Base-by-base conservation (phyloP, 2,329 filamentous ascomycete genomes). In the Hymenoscyphus fructigenus region DNA sequence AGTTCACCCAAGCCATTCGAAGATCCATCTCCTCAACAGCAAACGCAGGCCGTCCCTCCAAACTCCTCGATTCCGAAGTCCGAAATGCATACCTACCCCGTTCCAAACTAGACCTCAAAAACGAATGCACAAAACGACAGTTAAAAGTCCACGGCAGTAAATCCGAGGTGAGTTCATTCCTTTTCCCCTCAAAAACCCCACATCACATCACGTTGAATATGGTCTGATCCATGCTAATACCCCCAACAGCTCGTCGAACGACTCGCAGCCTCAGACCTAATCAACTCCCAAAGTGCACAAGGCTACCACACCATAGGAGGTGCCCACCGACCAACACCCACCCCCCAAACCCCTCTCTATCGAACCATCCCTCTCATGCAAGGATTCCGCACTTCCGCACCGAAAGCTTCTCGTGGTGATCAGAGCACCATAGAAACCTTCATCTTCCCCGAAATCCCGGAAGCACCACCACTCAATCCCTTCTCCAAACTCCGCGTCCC, bases 301-400 rank as follows among this genome's bases (percentile, higher is more conserved):
- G n/a, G 64, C 34, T 70, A 69, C 65, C 72, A 78, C 67, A 75
- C 67, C 38, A 65, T 65, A 2, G 34, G 28, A 23, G 60, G 28
- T 14, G 55, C 65, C 53, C 70, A 69, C 47, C 70, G 67, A 77
- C 81, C 66, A 75, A 75, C 67, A 66, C 72, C 59, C 70, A 73
- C 65, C 65, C 75, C 65, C 69, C 64, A 70, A 71, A 60, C 77
- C 71, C 67, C 80, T 71, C 69, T 78, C 74, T 76, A 78, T 73
- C 81, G 80, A 69, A 77, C 78, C 65, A 78, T 83, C 72, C 86
- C 85, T 50, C 77, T 88, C 63, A 88, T 89, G 86, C 86, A 89
- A 78, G 85, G 83, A 73, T 88, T 88, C 79, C 79, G 79, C 71
- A 81, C 81, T 26, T 80, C 82, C 20, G 76, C 80, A 2, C 75